phyloP scores from a whole-genome alignment of 2,329 filamentous ascomycete genomes.

The Colletotrichum viniferum region DNA sequence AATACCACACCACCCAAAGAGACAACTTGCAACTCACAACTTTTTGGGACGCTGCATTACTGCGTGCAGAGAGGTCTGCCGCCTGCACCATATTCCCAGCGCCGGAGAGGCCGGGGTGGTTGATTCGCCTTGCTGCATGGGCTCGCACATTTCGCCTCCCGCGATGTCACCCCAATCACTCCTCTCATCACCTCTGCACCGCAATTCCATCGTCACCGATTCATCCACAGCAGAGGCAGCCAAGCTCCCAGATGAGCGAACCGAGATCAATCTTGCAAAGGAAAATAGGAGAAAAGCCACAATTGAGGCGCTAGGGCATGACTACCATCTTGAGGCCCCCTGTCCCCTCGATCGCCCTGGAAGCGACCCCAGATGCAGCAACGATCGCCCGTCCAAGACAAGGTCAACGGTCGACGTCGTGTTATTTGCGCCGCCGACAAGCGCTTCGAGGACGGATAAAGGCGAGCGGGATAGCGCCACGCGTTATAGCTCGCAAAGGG shows the following conservation, averaged over 20 bases:
- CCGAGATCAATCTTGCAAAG: neutral
- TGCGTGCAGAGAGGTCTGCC: neutral
- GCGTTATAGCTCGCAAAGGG: neutral
- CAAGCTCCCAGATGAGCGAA: neutral
- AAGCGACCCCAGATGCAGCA: neutral
- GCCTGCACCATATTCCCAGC: neutral
- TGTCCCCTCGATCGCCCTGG: neutral
- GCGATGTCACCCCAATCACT: neutral
- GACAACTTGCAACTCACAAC: neutral
- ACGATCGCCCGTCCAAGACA: constrained; percentile 4
- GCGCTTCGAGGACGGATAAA: neutral
- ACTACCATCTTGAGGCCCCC: constrained; percentile 11
- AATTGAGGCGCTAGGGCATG: constrained; percentile 4
- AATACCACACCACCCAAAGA: neutral
- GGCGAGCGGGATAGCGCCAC: neutral
- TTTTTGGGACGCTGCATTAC: neutral
- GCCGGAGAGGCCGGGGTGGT: neutral
- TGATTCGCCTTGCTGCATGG: neutral
- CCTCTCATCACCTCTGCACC: neutral
- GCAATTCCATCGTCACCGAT: neutral
- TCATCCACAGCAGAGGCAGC: neutral
- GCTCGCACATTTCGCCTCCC: neutral
- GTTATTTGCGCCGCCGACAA: neutral
- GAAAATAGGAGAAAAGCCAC: neutral
- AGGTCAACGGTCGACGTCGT: neutral